These are phyloP conservation scores for Grigorovia transvaalensis DNA, from an alignment of 805 yeast genomes.

Conservation along the genomic window DNA sequence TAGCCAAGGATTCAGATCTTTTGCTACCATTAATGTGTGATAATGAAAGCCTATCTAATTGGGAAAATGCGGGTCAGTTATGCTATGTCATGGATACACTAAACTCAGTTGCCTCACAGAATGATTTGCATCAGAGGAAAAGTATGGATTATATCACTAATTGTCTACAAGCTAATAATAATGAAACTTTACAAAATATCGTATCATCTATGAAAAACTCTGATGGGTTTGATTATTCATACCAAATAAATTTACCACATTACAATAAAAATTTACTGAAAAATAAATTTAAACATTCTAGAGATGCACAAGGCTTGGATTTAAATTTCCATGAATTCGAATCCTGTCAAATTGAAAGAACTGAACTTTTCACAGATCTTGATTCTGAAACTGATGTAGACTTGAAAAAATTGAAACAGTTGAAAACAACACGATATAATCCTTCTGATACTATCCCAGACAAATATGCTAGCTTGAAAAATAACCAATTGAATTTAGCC, in stretches of 20 bases:
- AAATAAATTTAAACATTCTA: background rate
- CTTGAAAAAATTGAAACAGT: constrained; percentile 2
- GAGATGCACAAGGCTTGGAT: background rate
- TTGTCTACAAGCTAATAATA: constrained; percentile 10
- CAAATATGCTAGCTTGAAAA: constrained; percentile 7
- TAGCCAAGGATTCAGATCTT: constrained; percentile 41
- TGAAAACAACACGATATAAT: constrained; percentile 14
- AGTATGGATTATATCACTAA: constrained; percentile 16
- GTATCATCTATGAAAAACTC: constrained; percentile 13
- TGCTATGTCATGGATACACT: constrained; percentile 19
- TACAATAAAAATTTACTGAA: constrained; percentile 1
- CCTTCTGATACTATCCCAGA: constrained; percentile 25
- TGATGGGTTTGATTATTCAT: constrained; percentile 13
- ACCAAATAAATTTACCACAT: constrained; percentile 9
- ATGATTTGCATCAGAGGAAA: constrained; percentile 7
- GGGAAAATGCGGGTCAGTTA: constrained; percentile 22
- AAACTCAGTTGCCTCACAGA: constrained; percentile 14
- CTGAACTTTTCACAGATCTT: background rate
- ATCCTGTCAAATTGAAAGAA: constrained; percentile 14
- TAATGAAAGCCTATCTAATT: constrained; percentile 14
- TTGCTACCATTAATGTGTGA: constrained; percentile 42
- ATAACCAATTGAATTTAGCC: constrained; percentile 9
- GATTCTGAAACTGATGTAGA: background rate
- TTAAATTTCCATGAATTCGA: constrained; percentile 13
- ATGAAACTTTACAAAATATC: constrained; percentile 16